Evolutionary conservation across 163 green algal species (phyloP).

Genomic region (Trebouxia gelatinosa): DNA sequence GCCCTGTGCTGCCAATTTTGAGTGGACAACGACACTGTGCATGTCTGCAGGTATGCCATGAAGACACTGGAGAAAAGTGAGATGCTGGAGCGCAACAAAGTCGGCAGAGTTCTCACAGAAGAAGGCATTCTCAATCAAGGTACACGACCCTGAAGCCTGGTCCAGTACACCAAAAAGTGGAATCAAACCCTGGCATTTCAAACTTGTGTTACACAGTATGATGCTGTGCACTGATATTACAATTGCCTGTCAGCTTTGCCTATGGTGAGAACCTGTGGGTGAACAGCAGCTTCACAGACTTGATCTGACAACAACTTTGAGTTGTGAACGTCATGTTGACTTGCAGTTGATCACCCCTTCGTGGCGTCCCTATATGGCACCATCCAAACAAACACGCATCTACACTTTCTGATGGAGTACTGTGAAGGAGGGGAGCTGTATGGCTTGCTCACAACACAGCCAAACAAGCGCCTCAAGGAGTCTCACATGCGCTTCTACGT

Average conservation of each 20-base stretch:
- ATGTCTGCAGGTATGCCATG: constrained; percentile 85
- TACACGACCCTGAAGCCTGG: too few relatives aligned
- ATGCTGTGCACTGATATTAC: too few relatives aligned
- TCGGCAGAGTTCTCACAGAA: constrained; percentile 89
- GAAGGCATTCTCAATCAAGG: constrained; percentile 72
- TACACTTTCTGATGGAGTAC: constrained; percentile 92
- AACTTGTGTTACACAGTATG: too few relatives aligned
- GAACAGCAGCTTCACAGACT: too few relatives aligned
- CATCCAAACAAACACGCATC: constrained; percentile 79
- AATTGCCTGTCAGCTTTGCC: too few relatives aligned
- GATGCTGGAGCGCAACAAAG: constrained; percentile 97
- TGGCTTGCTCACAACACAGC: constrained; percentile 76
- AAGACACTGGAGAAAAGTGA: constrained; percentile 97
- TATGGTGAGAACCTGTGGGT: too few relatives aligned
- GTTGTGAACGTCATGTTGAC: too few relatives aligned
- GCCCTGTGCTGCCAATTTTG: neutral
- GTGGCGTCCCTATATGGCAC: constrained; percentile 86
- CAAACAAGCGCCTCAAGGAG: constrained; percentile 71
- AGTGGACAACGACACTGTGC: too few relatives aligned
- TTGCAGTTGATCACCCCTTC: constrained; percentile 93
- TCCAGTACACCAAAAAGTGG: too few relatives aligned
- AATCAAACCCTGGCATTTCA: too few relatives aligned
- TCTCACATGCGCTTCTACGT: constrained; percentile 79
- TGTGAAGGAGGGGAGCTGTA: constrained; percentile 93
- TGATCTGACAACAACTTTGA: too few relatives aligned